Conservation (phyloP, 2,329 filamentous ascomycete genomes). For the Fusarium sp. region DNA sequence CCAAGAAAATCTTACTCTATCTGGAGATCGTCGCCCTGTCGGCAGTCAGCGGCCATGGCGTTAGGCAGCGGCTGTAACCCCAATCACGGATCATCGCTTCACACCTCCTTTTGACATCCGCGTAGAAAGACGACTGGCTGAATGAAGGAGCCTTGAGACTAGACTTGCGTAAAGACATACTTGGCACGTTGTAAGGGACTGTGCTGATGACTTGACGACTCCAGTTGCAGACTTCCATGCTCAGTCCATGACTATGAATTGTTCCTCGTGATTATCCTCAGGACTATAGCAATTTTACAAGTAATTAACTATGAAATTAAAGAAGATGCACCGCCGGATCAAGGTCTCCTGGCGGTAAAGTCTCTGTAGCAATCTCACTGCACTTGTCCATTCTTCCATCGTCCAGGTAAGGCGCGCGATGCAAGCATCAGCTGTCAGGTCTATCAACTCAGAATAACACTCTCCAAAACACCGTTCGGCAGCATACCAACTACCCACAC, state of each 20-base stretch:
- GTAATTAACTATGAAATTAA: neutral
- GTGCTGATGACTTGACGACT: neutral
- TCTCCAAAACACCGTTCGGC: too few relatives aligned
- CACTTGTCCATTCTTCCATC: neutral
- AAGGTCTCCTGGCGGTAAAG: neutral
- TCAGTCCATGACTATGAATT: neutral
- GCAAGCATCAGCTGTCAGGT: too few relatives aligned
- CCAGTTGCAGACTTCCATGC: neutral
- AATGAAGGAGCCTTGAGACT: rapidly evolving
- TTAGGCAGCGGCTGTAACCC: neutral
- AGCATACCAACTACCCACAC: too few relatives aligned
- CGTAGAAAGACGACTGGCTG: too few relatives aligned
- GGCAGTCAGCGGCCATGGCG: neutral
- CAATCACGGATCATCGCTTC: neutral
- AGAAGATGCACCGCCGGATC: too few relatives aligned
- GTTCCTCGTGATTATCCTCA: neutral
- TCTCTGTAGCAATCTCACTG: rapidly evolving
- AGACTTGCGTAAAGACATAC: rapidly evolving
- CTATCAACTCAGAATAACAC: too few relatives aligned
- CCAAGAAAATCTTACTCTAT: neutral
- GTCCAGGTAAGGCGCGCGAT: too few relatives aligned
- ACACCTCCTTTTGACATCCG: too few relatives aligned
- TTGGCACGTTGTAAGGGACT: neutral
- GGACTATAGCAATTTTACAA: neutral
- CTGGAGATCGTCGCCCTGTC: rapidly evolving